Conservation (phyloP, 129 eudicot species). For the Pseudognaphalium luteoalbum region DNA sequence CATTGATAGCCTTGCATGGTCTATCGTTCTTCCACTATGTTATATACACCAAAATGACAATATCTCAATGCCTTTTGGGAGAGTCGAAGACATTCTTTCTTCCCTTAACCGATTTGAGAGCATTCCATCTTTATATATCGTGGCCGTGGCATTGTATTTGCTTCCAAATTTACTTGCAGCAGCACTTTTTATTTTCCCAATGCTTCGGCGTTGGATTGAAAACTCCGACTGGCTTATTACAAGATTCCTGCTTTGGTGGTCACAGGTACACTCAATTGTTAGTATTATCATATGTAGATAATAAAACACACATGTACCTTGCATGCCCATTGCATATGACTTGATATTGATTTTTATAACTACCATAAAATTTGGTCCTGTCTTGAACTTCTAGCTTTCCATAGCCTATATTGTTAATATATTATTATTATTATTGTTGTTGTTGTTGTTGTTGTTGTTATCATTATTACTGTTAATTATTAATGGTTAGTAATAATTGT, state of each 20-base stretch:
- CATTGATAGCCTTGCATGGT: slow-evolving; percentile 79
- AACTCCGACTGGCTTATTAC: slow-evolving; percentile 93
- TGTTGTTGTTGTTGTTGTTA: too few relatives aligned
- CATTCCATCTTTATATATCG: slow-evolving; percentile 75
- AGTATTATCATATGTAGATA: slow-evolving; percentile 1
- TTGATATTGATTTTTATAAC: not conserved
- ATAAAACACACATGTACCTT: not conserved
- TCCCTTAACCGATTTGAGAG: slow-evolving; percentile 61
- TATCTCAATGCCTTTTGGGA: slow-evolving; percentile 40
- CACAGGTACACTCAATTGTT: slow-evolving; percentile 61
- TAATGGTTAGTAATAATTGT: not conserved
- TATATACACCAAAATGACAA: slow-evolving; percentile 51
- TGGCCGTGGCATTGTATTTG: slow-evolving; percentile 81
- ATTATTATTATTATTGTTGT: slow-evolving; percentile 5
- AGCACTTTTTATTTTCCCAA: slow-evolving; percentile 78
- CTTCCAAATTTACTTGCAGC: slow-evolving; percentile 80
- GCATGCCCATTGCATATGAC: slow-evolving; percentile 2
- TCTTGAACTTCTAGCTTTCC: slow-evolving; percentile 22
- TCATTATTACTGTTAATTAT: not conserved
- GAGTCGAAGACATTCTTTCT: slow-evolving; percentile 42
- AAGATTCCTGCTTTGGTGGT: slow-evolving; percentile 96
- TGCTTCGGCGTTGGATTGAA: slow-evolving; percentile 97
- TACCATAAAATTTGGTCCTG: not conserved
- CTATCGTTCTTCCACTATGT: slow-evolving; percentile 70
- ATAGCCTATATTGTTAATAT: not conserved